Percentiles rank a stretch among this genome's conserved stretches.
phyloP scores from a whole-genome alignment of 345 rosid genomes.

The Nasturtium officinale region DNA sequence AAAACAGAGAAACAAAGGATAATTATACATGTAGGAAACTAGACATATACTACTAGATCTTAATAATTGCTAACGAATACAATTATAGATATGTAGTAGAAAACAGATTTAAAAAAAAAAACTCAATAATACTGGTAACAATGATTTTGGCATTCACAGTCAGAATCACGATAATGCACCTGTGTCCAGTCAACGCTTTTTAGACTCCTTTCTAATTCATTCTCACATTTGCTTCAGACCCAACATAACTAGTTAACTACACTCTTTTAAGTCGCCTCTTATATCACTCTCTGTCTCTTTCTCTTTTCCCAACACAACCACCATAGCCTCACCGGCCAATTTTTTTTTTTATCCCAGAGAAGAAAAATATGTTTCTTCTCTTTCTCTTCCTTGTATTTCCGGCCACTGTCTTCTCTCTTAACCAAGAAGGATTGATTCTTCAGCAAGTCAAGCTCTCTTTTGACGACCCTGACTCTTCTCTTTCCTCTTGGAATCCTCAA shows the following conservation, averaged over 20 bases:
- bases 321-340: conserved; percentile 20
- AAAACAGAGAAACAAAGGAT: background rate
- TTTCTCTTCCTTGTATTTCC: conserved; percentile 42
- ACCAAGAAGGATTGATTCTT: conserved; percentile 71
- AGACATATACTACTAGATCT: background rate
- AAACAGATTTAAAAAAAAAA: background rate
- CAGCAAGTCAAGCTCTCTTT: conserved; percentile 52
- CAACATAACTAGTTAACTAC: background rate
- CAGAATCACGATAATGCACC: conserved; percentile 23
- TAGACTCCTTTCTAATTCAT: conserved; percentile 26
- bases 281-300: conserved; percentile 5
- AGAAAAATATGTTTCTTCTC: conserved; percentile 30
- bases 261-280: background rate
- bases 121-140: conserved; percentile 20
- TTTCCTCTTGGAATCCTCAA: conserved; percentile 60
- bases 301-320: conserved; percentile 8
- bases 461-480: conserved; percentile 60
- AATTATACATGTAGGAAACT: conserved; percentile 1
- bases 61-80: conserved; percentile 8
- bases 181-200: conserved; percentile 34
- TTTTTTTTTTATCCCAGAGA: conserved; percentile 12
- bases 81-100: background rate
- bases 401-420: conserved; percentile 42
- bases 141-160: conserved; percentile 37
- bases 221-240: background rate